Base-by-base conservation (phyloP, 768 basidiomycete species). In the Trametes sanguinea region DNA sequence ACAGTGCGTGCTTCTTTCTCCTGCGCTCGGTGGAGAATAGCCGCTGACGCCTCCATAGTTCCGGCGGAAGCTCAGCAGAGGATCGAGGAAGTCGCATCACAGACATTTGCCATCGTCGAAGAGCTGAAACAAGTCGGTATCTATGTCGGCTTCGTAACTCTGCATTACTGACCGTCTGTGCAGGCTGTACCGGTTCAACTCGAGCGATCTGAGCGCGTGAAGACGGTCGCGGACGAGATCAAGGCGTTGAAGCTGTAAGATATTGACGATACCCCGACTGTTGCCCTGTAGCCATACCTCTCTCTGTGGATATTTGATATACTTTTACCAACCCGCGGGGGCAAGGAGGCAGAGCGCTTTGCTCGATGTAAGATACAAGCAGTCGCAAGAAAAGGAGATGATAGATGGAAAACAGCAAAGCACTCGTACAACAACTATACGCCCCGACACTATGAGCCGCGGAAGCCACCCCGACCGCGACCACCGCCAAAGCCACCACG, bases 101-200 rank as follows among this genome's bases (percentile, higher is more conserved):
- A 77, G 60, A 72, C 80, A 3, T 67, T 74, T 37, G 75, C 81
- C 4, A 61, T 83, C 45, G 75, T 76, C 2, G 76, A 83, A 37
- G 80, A 83, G 62, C 71, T 87, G 14, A 76, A 76, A 30, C 85
- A 88, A 75, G 87, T 84, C 57, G 10, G 77, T 68, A 44, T 68
- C 45, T 32, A 44, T 14, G 16, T 43, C n/a, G 16, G 6, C 9
- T 40, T 30, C 29, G 48, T 17, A 13, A 45, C 39, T 46, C 45
- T n/a, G 17, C 6, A 30, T 4, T 45, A n/a, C 57, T 62, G n/a
- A 62, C 42, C 6, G 17, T 47, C 30, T 13, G 9, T 32, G 33
- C 64, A 87, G 86, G 75, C 72, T 9, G 74, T 83, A 35, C 73
- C 76, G 16, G 73, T 73, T 50, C 86, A 88, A 65, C 74, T 77